Conservation (phyloP, 306 rosid species). For the Urtica urens region DNA sequence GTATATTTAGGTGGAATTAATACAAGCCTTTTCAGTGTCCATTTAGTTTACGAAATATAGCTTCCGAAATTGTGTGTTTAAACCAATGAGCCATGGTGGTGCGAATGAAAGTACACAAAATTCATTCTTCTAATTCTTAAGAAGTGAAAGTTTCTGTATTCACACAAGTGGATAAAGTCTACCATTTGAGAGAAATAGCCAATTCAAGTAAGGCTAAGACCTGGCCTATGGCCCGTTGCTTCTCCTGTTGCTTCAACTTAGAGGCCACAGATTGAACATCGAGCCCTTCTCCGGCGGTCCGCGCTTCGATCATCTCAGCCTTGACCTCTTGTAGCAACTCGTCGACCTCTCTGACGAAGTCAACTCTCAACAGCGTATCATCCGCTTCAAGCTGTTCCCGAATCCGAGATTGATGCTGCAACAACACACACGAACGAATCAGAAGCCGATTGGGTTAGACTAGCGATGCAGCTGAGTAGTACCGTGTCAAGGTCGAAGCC, state of each 20-base stretch:
- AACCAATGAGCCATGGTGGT: too few relatives aligned
- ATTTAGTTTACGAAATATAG: too few relatives aligned
- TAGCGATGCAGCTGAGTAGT: background rate
- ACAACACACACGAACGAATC: background rate
- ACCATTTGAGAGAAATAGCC: constrained; percentile 63
- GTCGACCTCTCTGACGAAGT: constrained; percentile 86
- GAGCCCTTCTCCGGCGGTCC: constrained; percentile 30
- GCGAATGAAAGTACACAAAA: too few relatives aligned
- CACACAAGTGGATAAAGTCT: too few relatives aligned
- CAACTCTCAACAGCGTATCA: constrained; percentile 59
- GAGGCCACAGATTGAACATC: constrained; percentile 75
- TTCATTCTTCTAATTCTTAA: too few relatives aligned
- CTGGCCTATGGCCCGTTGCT: constrained; percentile 51
- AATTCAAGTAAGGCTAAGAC: constrained; percentile 72
- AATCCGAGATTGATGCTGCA: constrained; percentile 63
- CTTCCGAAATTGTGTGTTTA: too few relatives aligned
- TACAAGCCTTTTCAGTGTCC: too few relatives aligned
- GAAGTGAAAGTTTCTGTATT: too few relatives aligned
- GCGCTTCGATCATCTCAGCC: constrained; percentile 26
- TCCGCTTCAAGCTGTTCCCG: constrained; percentile 60
- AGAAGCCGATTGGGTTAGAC: background rate
- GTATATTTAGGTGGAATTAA: too few relatives aligned
- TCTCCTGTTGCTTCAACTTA: constrained; percentile 82
- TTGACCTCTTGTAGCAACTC: constrained; percentile 69
- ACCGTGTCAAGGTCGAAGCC: constrained; percentile 89